These are phyloP conservation scores for Rubia peregrina DNA, from an alignment of 305 asterid genomes.

Conservation along the genomic window DNA sequence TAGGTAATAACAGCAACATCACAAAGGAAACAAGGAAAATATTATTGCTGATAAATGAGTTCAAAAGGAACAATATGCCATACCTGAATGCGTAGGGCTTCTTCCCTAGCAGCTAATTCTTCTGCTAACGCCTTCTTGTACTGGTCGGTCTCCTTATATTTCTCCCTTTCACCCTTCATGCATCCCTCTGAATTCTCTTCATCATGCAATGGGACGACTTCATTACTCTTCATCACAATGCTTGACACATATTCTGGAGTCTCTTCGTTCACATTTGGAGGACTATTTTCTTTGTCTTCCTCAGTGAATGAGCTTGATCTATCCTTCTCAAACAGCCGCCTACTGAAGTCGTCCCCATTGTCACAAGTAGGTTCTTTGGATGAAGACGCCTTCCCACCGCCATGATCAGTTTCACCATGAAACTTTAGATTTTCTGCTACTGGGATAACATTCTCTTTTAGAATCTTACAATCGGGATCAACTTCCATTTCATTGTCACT, in stretches of 20 bases:
- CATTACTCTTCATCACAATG: constrained; percentile 21
- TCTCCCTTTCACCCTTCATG: constrained; percentile 53
- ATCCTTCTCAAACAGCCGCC: constrained; percentile 24
- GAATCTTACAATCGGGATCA: constrained; percentile 18
- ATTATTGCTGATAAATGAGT: neutral
- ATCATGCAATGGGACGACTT: constrained; percentile 20
- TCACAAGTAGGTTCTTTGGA: constrained; percentile 21
- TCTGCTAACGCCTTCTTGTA: constrained; percentile 68
- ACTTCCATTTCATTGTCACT: constrained; percentile 24
- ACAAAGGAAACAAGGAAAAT: neutral
- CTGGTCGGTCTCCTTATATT: constrained; percentile 82
- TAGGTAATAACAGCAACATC: neutral
- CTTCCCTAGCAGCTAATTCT: constrained; percentile 70
- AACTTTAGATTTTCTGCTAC: neutral
- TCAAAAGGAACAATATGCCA: constrained; percentile 5
- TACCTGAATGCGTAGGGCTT: constrained; percentile 68
- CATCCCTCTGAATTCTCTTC: constrained; percentile 22
- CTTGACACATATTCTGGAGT: constrained; percentile 16
- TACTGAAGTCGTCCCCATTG: constrained; percentile 17
- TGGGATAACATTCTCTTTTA: constrained; percentile 21
- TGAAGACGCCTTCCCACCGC: constrained; percentile 15
- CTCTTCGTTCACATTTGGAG: constrained; percentile 7
- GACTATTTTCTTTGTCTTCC: constrained; percentile 7
- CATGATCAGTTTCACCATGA: constrained; percentile 14
- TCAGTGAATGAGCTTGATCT: constrained; percentile 20